Evolutionary conservation across 495 filamentous ascomycete species (phyloP).

Genomic region (Melanomma pulvis-pyrius): DNA sequence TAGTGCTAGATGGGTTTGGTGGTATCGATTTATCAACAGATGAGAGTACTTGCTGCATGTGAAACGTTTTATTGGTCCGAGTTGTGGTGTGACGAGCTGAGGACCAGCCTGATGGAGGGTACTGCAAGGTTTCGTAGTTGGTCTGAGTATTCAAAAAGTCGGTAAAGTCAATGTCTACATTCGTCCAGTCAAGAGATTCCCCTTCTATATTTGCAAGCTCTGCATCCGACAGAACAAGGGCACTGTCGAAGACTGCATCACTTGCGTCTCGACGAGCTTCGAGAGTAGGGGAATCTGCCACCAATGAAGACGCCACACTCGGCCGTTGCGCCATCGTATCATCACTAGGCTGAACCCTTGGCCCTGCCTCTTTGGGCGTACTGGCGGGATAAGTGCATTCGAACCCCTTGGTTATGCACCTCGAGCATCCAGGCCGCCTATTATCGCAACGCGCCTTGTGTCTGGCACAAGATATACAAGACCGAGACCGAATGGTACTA

Average conservation of each 20-base stretch:
- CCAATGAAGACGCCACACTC: background rate
- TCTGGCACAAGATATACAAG: conserved; percentile 50
- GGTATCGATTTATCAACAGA: conserved; percentile 39
- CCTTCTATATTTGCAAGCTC: conserved; percentile 34
- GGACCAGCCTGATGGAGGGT: conserved; percentile 28
- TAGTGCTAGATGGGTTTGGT: conserved; percentile 33
- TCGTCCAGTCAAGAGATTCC: conserved; percentile 37
- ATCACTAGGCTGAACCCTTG: background rate
- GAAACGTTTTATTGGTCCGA: conserved; percentile 22
- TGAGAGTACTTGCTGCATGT: conserved; percentile 26
- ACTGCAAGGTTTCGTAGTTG: conserved; percentile 31
- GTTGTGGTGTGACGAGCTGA: conserved; percentile 28
- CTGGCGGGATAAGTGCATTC: conserved; percentile 48
- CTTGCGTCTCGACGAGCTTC: conserved; percentile 10
- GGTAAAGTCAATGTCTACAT: conserved; percentile 35
- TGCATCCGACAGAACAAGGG: conserved; percentile 26
- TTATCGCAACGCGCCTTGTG: conserved; percentile 51
- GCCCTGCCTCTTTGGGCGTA: conserved; percentile 17
- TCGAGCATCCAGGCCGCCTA: conserved; percentile 48
- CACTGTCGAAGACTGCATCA: conserved; percentile 17
- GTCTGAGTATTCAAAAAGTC: conserved; percentile 35
- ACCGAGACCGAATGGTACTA: conserved; percentile 41
- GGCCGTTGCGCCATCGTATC: background rate
- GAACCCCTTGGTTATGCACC: conserved; percentile 47
- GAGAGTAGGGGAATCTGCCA: conserved; percentile 10